Evolutionary conservation across 169 alveolate species (phyloP).

Genomic region (Fabrea salina): DNA sequence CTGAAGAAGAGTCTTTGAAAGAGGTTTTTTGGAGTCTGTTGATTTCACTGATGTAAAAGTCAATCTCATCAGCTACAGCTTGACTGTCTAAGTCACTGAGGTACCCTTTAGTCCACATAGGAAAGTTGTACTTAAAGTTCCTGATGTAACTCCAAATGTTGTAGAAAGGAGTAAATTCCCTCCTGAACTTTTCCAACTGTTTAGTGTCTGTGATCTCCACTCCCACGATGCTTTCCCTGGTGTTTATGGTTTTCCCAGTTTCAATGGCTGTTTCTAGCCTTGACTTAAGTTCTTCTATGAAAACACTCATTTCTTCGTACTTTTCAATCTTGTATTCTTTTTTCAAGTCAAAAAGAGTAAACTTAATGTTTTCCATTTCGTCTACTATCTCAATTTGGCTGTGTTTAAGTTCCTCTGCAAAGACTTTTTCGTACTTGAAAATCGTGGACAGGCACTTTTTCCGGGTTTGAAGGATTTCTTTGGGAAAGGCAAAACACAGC

Average conservation of each 20-base stretch:
- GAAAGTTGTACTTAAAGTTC: background rate
- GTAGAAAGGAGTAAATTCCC: conserved; percentile 29
- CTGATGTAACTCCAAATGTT: conserved; percentile 19
- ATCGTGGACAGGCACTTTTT: conserved; percentile 1
- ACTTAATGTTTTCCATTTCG: conserved; percentile 10
- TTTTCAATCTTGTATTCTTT: background rate
- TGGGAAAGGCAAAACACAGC: background rate
- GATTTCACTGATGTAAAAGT: conserved; percentile 34
- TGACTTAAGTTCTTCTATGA: background rate
- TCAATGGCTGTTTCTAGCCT: background rate
- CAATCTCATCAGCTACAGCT: conserved; percentile 44
- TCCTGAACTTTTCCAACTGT: background rate
- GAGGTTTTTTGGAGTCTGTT: conserved; percentile 22
- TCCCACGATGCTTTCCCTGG: conserved; percentile 11
- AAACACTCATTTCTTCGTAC: conserved; percentile 4
- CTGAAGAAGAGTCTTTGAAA: conserved; percentile 40
- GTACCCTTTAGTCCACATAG: conserved; percentile 13
- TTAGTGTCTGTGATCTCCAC: conserved; percentile 5
- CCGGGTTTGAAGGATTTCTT: background rate
- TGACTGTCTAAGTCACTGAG: conserved; percentile 19
- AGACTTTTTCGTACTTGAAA: background rate
- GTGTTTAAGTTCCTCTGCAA: background rate
- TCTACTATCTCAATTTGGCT: background rate
- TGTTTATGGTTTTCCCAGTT: background rate
- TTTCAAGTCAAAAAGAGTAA: background rate